phyloP scores from a whole-genome alignment of 2,329 filamentous ascomycete genomes.

The Leptographium lundbergii region DNA sequence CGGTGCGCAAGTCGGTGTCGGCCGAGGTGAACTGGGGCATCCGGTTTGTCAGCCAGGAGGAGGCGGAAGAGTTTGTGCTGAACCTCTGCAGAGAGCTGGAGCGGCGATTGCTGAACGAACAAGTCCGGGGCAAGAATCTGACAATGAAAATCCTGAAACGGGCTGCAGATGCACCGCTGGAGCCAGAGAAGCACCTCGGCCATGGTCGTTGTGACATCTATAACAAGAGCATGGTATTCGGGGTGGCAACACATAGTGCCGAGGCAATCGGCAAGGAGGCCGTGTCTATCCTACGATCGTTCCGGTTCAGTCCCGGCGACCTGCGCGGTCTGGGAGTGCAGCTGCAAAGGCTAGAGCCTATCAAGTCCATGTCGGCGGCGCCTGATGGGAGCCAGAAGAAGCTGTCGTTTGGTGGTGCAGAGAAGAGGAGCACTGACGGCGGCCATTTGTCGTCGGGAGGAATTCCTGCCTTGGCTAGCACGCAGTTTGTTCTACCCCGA shows the following conservation, averaged over 20 bases:
- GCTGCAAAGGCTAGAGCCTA: constrained; percentile 78
- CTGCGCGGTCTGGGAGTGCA: constrained; percentile 86
- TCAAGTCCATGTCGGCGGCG: constrained; percentile 32
- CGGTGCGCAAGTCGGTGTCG: constrained; percentile 83
- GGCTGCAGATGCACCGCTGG: constrained; percentile 72
- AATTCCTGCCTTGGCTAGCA: constrained; percentile 41
- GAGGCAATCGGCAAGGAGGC: constrained; percentile 68
- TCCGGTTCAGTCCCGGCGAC: constrained; percentile 78
- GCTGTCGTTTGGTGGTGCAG: constrained; percentile 53
- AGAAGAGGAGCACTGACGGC: neutral
- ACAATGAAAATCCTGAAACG: constrained; percentile 93
- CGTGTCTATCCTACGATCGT: constrained; percentile 68
- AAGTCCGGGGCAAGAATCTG: constrained; percentile 75
- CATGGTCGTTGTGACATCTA: constrained; percentile 92
- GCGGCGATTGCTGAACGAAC: constrained; percentile 65
- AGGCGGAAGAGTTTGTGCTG: constrained; percentile 82
- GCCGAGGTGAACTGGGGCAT: constrained; percentile 98
- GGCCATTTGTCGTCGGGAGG: constrained; percentile 20
- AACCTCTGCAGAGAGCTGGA: constrained; percentile 79
- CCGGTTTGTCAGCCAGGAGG: constrained; percentile 79
- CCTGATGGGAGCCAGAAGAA: constrained; percentile 66
- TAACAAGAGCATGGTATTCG: constrained; percentile 76
- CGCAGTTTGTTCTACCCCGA: constrained; percentile 81
- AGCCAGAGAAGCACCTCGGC: constrained; percentile 84
- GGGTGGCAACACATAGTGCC: constrained; percentile 68